Evolutionary conservation across 768 basidiomycete species (phyloP), one percentile per base, ranked within the genome.

Genomic region (Amylocystis lapponica): DNA sequence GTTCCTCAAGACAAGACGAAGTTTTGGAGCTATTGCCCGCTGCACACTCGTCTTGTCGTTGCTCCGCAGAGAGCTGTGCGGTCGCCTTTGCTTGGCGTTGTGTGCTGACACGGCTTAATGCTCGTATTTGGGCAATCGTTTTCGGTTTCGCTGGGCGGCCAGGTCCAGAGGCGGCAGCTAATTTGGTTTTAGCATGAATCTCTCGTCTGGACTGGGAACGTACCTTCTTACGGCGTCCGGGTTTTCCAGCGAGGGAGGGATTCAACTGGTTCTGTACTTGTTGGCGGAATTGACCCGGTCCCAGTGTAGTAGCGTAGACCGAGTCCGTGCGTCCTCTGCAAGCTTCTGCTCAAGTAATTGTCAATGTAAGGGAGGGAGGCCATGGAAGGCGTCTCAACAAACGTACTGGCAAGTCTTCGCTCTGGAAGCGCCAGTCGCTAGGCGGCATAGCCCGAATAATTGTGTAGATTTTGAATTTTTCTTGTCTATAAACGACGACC

Each of bases 201-300:
- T n/a, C n/a, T n/a, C n/a, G n/a, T n/a, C n/a, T n/a, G n/a, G n/a
- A n/a, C n/a, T n/a, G n/a, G n/a, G n/a, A 27, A 12, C 26, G 6
- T n/a, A 40, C 39, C 39, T 40, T 40, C 39, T 40, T 40, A 11
- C 10, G 39, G 6, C 39, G 23, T n/a, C 39, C 39, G 14, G 26
- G 9, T 5, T 14, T 8, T n/a, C 25, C 39, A 11, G 10, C 9
- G 7, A 13, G 5, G 6, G 26, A 27, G 5, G 39, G 39, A 40
- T 40, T 27, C 14, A 27, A 7, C 29, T 38, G 17, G 19, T 40
- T 40, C 27, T 40, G 25, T 11, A 27, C 12, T 26, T 26, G 13
- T 12, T 27, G 14, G 14, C 19, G 23, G 12, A 27, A 26, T 20
- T 40, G 25, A 5, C 25, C 39, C 26, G 20, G 23, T 17, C 39